Base-by-base conservation (phyloP, 116 monocot species). In the Phalaenopsis hybrid region DNA sequence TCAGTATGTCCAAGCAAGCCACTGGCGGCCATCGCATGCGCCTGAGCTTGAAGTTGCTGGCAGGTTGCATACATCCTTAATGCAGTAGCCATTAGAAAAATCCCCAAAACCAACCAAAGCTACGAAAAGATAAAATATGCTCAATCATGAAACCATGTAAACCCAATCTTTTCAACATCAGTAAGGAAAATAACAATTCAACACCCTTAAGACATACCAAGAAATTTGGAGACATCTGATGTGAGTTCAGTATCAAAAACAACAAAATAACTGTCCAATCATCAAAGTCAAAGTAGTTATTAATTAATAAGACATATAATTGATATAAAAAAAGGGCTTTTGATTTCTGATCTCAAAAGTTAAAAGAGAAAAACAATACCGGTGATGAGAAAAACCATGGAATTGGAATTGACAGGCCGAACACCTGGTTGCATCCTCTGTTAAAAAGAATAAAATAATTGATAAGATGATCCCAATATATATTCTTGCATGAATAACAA, bases 231-330 rank as follows among this genome's bases (percentile, higher is more conserved):
- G 95, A 95, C 88, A 95, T 85, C 83, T 99, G 99, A 59, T 99
- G 93, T 7, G 98, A 94, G 63, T 99, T 99, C 37, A 99, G 76
- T 63, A 99, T 92, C 92, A 95, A 92, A 82, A 99, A 99, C 77
- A 99, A 80, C 83, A 92, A 63, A 87, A 89, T 83, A 61, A 86
- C 86, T 86, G 82, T 44, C 16, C 55, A 57, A 67, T 65, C n/a
- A 80, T 70, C 37, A 70, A 67, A 28, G 69, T 67, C 51, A 59
- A 61, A 17, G 65, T 46, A 18, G 44, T 82, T 61, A 78, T 6
- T 57, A 31, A 11, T 77, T 23, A 16, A 58, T 48, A 52, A n/a
- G 21, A 72, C 72, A 72, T 20, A 72, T 72, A 33, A 46, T 44
- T 72, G 37, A 51, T 8, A 52, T 6, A 83, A 78, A 67, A 55